Percentiles rank a stretch among this genome's conserved stretches.
Evolutionary conservation across 495 filamentous ascomycete genomes (phyloP).

Genomic region (Oidiodendron maius): DNA sequence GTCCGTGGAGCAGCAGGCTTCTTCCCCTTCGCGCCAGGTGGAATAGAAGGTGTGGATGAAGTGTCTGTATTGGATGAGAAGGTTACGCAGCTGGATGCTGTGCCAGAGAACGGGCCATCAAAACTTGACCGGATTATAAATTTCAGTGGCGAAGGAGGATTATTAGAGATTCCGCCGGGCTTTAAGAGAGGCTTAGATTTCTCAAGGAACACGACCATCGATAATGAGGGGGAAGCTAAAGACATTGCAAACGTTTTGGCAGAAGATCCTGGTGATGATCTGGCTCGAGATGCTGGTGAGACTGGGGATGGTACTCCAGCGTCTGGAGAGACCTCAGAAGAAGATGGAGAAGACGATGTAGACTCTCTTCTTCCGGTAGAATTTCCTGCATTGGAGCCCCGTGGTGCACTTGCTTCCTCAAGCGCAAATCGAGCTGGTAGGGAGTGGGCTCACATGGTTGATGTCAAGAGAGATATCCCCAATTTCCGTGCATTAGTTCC

Average conservation of each 20-base stretch:
- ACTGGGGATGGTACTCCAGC: constrained; percentile 36
- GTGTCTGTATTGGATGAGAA: constrained; percentile 71
- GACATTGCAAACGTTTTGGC: constrained; percentile 71
- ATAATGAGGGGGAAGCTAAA: constrained; percentile 52
- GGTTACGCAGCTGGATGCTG: constrained; percentile 29
- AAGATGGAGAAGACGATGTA: constrained; percentile 71
- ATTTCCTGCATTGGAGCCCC: constrained; percentile 89
- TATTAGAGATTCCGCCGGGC: constrained; percentile 80
- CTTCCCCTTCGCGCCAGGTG: constrained; percentile 92
- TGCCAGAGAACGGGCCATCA: constrained; percentile 34
- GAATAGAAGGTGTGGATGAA: constrained; percentile 80
- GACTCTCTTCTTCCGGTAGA: constrained; percentile 87
- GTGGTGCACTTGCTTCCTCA: constrained; percentile 63
- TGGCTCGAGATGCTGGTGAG: constrained; percentile 27
- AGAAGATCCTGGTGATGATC: constrained; percentile 50
- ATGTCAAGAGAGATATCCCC: constrained; percentile 81
- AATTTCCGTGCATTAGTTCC: constrained; percentile 93
- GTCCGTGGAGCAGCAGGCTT: constrained; percentile 94
- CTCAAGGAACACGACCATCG: constrained; percentile 47
- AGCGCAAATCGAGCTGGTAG: constrained; percentile 64
- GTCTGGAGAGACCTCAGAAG: constrained; percentile 31
- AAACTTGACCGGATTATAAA: constrained; percentile 76
- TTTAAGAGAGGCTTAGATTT: constrained; percentile 75
- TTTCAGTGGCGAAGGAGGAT: constrained; percentile 67
- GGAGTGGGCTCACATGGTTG: constrained; percentile 98